A percentile compares a stretch with the other conserved stretches of the same genome.
These are phyloP conservation scores for Rosa multiflora DNA, from an alignment of 306 rosid genomes.

Conservation along the genomic window DNA sequence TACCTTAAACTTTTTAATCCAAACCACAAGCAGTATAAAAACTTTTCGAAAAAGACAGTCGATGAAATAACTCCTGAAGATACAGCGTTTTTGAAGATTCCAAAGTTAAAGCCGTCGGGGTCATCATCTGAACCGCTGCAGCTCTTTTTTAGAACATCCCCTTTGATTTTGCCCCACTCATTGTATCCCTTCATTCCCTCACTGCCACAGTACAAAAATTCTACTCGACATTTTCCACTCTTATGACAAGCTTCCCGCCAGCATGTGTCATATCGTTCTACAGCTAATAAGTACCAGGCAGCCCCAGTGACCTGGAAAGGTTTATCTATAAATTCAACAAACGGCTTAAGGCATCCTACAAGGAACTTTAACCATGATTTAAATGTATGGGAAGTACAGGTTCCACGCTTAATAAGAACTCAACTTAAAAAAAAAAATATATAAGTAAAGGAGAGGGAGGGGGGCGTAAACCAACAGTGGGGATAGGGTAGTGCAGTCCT, in stretches of 20 bases:
- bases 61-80: slow-evolving; percentile 52
- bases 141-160: slow-evolving; percentile 32
- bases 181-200: slow-evolving; percentile 40
- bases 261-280: slow-evolving; percentile 75
- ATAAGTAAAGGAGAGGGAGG: too few relatives aligned
- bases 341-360: background rate
- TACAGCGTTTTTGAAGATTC: slow-evolving; percentile 70
- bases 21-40: slow-evolving; percentile 84
- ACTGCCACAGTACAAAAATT: slow-evolving; percentile 61
- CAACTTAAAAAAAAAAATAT: too few relatives aligned
- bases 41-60: slow-evolving; percentile 52
- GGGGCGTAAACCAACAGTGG: too few relatives aligned
- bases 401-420: too few relatives aligned
- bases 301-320: slow-evolving; percentile 68
- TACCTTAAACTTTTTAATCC: slow-evolving; percentile 93
- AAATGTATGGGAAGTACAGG: too few relatives aligned
- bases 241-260: slow-evolving; percentile 58
- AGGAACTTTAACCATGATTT: background rate
- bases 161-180: slow-evolving; percentile 49
- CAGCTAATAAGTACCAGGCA: slow-evolving; percentile 77
- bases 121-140: slow-evolving; percentile 37
- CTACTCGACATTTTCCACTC: slow-evolving; percentile 37
- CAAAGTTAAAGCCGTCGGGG: slow-evolving; percentile 52
- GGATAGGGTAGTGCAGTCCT: background rate
- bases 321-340: background rate